phyloP scores from a whole-genome alignment of 768 basidiomycete genomes.

The Calocera cornea region DNA sequence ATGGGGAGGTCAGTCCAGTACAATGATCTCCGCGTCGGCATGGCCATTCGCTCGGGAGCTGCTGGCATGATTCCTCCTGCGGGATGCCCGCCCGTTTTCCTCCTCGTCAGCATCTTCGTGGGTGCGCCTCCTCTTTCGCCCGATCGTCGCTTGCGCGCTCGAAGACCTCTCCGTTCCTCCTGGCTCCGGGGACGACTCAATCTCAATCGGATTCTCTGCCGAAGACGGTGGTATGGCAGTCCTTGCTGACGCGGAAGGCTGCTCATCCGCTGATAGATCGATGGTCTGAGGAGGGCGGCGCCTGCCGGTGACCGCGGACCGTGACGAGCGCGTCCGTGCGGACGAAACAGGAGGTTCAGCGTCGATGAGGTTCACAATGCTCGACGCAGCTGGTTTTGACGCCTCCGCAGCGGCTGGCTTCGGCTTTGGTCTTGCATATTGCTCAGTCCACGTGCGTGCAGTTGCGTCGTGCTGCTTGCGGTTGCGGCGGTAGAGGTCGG shows the following conservation, averaged over 20 bases:
- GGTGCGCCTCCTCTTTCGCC: neutral
- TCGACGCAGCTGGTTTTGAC: neutral
- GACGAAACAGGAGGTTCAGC: neutral
- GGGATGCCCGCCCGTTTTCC: neutral
- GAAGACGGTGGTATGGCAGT: neutral
- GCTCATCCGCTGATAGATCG: neutral
- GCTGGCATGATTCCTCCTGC: neutral
- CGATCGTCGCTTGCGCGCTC: neutral
- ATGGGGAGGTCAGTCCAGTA: neutral
- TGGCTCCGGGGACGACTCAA: neutral
- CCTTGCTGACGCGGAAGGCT: neutral
- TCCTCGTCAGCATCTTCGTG: neutral
- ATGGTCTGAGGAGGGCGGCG: neutral
- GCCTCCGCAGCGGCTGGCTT: slow-evolving; percentile 3
- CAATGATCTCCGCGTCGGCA: neutral
- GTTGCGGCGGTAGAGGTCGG: slow-evolving; percentile 51
- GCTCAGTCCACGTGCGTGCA: slow-evolving; percentile 63
- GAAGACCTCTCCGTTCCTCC: neutral
- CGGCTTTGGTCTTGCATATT: slow-evolving; percentile 36
- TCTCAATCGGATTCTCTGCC: neutral
- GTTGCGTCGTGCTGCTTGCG: slow-evolving; percentile 60
- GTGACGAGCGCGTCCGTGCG: neutral
- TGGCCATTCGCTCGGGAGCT: neutral
- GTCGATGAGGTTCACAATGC: neutral
- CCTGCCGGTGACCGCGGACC: neutral